Conservation (phyloP, 1,284 basidiomycete genomes). For the Bjerkandera adusta region DNA sequence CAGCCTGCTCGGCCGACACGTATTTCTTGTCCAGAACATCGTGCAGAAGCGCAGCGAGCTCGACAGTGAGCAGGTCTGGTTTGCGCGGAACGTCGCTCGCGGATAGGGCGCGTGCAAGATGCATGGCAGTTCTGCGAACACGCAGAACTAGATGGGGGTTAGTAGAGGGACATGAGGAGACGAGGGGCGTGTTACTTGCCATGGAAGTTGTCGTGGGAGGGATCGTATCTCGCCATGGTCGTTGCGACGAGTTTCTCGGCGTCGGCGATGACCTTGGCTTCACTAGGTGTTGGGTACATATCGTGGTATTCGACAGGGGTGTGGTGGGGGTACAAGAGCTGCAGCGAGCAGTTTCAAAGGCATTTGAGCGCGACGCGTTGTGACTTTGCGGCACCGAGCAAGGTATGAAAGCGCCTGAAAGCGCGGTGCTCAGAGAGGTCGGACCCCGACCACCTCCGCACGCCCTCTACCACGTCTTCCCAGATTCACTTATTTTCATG, state of each 20-base stretch:
- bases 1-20: slow-evolving; percentile 52
- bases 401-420: too few relatives aligned
- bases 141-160: slow-evolving; percentile 59
- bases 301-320: too few relatives aligned
- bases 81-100: slow-evolving; percentile 19
- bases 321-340: too few relatives aligned
- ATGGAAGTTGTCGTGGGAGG: slow-evolving; percentile 88
- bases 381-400: too few relatives aligned
- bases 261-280: slow-evolving; percentile 46
- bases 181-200: slow-evolving; percentile 46
- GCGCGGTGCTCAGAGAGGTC: too few relatives aligned
- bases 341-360: too few relatives aligned
- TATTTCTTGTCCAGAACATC: slow-evolving; percentile 90
- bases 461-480: too few relatives aligned
- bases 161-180: background rate
- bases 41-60: slow-evolving; percentile 85
- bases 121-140: slow-evolving; percentile 74
- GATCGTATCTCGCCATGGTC: slow-evolving; percentile 84
- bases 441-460: too few relatives aligned
- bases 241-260: slow-evolving; percentile 73
- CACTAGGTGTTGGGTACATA: slow-evolving; percentile 37
- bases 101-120: slow-evolving; percentile 53
- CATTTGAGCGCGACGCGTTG: too few relatives aligned
- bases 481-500: too few relatives aligned
- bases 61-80: slow-evolving; percentile 73